Evolutionary conservation across 2,329 filamentous ascomycete genomes (phyloP), one percentile per base, ranked within the genome.

Genomic region (Neofusicoccum umdonicola): DNA sequence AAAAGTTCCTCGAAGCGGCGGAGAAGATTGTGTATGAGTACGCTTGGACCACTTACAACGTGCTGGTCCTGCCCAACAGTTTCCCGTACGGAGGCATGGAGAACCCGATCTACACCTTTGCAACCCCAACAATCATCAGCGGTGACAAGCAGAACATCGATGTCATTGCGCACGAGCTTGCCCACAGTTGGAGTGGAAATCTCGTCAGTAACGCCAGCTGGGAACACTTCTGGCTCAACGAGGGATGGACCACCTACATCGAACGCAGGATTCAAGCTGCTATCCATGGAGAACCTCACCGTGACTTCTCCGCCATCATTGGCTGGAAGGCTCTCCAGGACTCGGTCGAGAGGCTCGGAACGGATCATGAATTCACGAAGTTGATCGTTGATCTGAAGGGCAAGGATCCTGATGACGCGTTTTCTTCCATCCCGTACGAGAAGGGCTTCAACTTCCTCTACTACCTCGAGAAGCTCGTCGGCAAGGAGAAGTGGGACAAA

Each of bases 381-480:
- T 85, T 99, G 62, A 88, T 97, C 69, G 86, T 93, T 66, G 88
- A 92, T 74, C 88, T 98, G 68, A 91, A 94, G 74, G 92, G 92
- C 65, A 89, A 95, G 69, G 94, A 98, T 71, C 95, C 95, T 0
- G 95, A 98, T 76, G 95, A 99, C 77, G 91, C 94, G 1, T 99
- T 98, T 80, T 96, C 91, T 69, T 90, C 87, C 31, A 84, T 98
- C 39, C 93, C 95, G 0, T 99, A 99, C 72, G 94, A 98, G 76
- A 98, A 99, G 79, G 94, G 94, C 3, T 98, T 97, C 79, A 91
- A 91, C 73, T 96, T 98, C 77, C 83, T 99, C 51, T 97, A 93
- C 77, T 89, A 93, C 71, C 87, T 99, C 13, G 95, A 99, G 72
- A 90, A 89, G 52, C 82, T 97, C 1, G 85, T 98, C 3, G 91